These are phyloP conservation scores for Hortaea werneckii DNA, from an alignment of 2,329 filamentous ascomycete species.

Conservation along the genomic window DNA sequence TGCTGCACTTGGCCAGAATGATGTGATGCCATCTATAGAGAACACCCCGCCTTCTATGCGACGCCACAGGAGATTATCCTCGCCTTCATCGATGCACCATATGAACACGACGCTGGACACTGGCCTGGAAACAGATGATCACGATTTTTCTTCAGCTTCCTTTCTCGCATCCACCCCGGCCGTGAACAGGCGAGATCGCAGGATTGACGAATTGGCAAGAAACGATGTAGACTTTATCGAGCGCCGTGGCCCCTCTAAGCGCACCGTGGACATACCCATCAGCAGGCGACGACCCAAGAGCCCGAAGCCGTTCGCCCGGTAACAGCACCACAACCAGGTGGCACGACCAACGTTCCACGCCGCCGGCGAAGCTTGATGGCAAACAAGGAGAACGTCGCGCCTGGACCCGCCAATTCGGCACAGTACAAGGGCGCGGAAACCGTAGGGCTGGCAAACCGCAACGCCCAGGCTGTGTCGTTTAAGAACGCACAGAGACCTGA, in stretches of 20 bases:
- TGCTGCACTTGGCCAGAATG: slow-evolving; percentile 24
- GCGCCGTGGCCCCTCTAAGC: slow-evolving; percentile 13
- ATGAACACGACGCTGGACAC: slow-evolving; percentile 17
- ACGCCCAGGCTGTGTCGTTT: slow-evolving; percentile 12
- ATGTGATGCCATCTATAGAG: slow-evolving; percentile 32
- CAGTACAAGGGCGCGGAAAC: slow-evolving; percentile 27
- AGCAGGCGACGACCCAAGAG: not conserved
- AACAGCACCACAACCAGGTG: slow-evolving; percentile 1
- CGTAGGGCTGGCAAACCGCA: slow-evolving; percentile 21
- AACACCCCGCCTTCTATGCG: slow-evolving; percentile 31
- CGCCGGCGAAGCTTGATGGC: slow-evolving; percentile 16
- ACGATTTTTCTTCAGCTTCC: slow-evolving; percentile 37
- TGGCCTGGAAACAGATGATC: slow-evolving; percentile 23
- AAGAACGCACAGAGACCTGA: slow-evolving; percentile 19
- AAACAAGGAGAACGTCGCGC: slow-evolving; percentile 21
- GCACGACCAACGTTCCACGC: not conserved
- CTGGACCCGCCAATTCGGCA: slow-evolving; percentile 1
- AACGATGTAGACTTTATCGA: slow-evolving; percentile 31
- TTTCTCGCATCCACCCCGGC: slow-evolving; percentile 40
- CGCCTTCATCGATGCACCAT: slow-evolving; percentile 15
- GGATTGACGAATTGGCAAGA: slow-evolving; percentile 34
- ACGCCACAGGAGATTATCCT: slow-evolving; percentile 8
- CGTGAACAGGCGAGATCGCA: slow-evolving; percentile 22
- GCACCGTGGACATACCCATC: slow-evolving; percentile 2
- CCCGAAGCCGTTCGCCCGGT: not conserved